Base-by-base conservation (phyloP, 352 stramenopile species). In the Pythium aphanidermatum region DNA sequence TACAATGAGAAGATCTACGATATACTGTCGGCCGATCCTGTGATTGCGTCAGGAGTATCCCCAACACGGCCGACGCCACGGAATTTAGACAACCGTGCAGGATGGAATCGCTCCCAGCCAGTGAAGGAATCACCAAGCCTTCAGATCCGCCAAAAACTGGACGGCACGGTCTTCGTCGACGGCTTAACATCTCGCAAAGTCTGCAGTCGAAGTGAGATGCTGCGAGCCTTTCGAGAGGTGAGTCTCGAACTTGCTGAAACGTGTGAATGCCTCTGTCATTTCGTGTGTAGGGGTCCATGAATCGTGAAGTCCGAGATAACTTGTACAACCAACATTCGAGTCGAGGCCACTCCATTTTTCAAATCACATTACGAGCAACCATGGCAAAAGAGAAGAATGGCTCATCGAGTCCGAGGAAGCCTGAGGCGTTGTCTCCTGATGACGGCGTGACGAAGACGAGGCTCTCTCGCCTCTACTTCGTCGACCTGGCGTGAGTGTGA, bases 1-100 rank as follows among this genome's bases (percentile, higher is more conserved):
- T 82, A 83, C 65, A 87, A 87, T 41, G 78, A 90, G 34, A 82
- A 74, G 33, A 83, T 90, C 30, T 90, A 79, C 39, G 74, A 90
- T 42, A 70, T 90, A 24, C 51, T 89, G 4, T 66, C 68, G 2
- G 43, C 53, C 12, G 63, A 71, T 9, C n/a, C n/a, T n/a, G 9
- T 41, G 7, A 23, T 28, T 16, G 14, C 17, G 14, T n/a, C 24
- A 29, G 28, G 27, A 17, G 4, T 23, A 20, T 20, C 30, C 24
- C 32, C 19, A 36, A 17, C 23, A 25, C 45, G 16, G 6, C 7
- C 23, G 13, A 19, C 21, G 14, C 28, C 31, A 29, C 41, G 27
- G 19, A 30, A 21, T 14, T 10, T 14, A 28, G 44, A 57, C 2
- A 62, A 67, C n/a, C 65, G 69, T 10, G 38, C 58, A 13, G 58